Evolutionary conservation across 2,329 filamentous ascomycete genomes (phyloP).

Genomic region (Fusarium vanettenii): DNA sequence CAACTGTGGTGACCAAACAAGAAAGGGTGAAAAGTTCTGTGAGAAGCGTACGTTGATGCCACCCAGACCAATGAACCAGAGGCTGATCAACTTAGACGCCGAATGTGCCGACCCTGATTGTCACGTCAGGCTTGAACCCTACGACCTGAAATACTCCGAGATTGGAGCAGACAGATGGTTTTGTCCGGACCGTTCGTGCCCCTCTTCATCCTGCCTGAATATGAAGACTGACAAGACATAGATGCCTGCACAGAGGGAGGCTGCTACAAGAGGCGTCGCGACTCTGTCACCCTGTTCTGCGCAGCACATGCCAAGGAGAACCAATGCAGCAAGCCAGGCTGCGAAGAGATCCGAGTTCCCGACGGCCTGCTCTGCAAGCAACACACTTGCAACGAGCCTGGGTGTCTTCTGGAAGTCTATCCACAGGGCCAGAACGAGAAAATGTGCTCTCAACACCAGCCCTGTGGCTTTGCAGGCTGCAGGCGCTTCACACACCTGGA

Average conservation of each 20-base stretch:
- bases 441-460: slow-evolving; percentile 26
- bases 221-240: neutral
- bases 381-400: slow-evolving; percentile 7
- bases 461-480: slow-evolving; percentile 22
- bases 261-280: slow-evolving; percentile 10
- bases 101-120: slow-evolving; percentile 1
- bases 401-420: neutral
- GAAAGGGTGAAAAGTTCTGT: neutral
- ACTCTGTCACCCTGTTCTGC: slow-evolving; percentile 3
- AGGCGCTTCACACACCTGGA: neutral
- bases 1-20: neutral
- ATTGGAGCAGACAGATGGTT: neutral
- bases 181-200: slow-evolving; percentile 19
- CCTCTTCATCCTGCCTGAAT: neutral
- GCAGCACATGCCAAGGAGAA: slow-evolving; percentile 2
- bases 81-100: slow-evolving; percentile 3
- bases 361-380: slow-evolving; percentile 1
- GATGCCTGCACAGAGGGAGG: slow-evolving; percentile 9
- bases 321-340: neutral
- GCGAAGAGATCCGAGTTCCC: slow-evolving; percentile 1
- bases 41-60: neutral
- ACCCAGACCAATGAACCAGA: neutral
- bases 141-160: neutral
- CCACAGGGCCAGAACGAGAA: neutral
- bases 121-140: neutral